Evolutionary conservation across 768 basidiomycete genomes (phyloP).

Genomic region (Strobilomyces dryophilus): DNA sequence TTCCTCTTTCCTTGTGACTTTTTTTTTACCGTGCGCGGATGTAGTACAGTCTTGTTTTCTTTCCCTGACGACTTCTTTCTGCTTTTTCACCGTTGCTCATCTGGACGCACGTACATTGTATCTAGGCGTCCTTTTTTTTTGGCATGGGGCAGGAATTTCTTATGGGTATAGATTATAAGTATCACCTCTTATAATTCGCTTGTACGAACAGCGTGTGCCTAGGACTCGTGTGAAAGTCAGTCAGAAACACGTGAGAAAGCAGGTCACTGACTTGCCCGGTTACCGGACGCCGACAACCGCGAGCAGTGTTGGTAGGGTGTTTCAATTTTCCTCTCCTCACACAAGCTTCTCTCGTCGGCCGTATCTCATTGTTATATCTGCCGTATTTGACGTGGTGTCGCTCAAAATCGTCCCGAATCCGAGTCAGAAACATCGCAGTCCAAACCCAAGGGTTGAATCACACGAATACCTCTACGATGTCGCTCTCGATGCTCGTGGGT

Average conservation of each 20-base stretch:
- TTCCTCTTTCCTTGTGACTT: background rate
- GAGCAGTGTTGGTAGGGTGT: background rate
- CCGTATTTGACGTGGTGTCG: background rate
- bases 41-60: conserved; percentile 2
- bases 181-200: conserved; percentile 21
- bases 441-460: background rate
- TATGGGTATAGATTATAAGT: conserved; percentile 22
- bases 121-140: conserved; percentile 15
- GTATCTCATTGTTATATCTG: background rate
- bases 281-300: background rate
- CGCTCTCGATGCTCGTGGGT: conserved; percentile 73
- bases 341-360: background rate
- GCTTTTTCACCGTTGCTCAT: background rate
- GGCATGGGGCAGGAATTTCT: conserved; percentile 15
- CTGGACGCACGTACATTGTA: conserved; percentile 9
- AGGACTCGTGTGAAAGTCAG: background rate
- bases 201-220: conserved; percentile 13
- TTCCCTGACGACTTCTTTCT: conserved; percentile 3
- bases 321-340: background rate
- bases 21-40: conserved; percentile 3
- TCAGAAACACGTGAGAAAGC: conserved; percentile 16
- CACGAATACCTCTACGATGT: conserved; percentile 42
- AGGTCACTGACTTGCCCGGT: background rate
- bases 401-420: background rate
- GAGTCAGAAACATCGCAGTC: background rate